These are phyloP conservation scores for Friedmanniomyces endolithicus DNA, from an alignment of 495 filamentous ascomycete species.

Conservation along the genomic window DNA sequence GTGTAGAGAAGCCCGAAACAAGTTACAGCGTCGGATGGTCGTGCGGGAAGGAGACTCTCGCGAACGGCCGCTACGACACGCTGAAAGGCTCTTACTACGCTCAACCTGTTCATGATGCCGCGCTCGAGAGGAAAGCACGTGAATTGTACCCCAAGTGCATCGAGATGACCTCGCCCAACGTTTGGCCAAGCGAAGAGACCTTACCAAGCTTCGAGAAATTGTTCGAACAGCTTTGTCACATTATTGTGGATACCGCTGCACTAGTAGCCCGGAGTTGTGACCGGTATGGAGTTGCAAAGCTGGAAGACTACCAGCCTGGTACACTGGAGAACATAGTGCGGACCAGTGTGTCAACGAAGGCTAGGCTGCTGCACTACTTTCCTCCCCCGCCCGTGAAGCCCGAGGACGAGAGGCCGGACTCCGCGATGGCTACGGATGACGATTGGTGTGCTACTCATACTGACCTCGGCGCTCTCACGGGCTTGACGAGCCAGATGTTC, in stretches of 20 bases:
- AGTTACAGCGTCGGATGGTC: conserved; percentile 62
- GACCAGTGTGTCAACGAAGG: conserved; percentile 79
- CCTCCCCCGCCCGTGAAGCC: conserved; percentile 35
- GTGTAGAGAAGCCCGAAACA: conserved; percentile 49
- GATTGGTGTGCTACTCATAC: conserved; percentile 95
- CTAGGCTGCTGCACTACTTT: conserved; percentile 87
- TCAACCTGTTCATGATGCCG: conserved; percentile 52
- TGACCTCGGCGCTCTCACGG: conserved; percentile 87
- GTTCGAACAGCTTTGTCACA: conserved; percentile 61
- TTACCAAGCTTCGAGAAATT: conserved; percentile 62
- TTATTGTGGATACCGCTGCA: conserved; percentile 81
- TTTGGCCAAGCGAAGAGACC: conserved; percentile 60
- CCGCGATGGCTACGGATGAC: conserved; percentile 38
- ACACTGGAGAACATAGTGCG: conserved; percentile 81
- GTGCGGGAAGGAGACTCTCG: conserved; percentile 86
- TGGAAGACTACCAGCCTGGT: conserved; percentile 56
- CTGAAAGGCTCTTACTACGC: conserved; percentile 87
- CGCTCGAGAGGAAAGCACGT: conserved; percentile 18
- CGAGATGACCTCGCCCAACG: conserved; percentile 60
- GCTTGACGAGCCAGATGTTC: conserved; percentile 91
- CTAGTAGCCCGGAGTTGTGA: conserved; percentile 84
- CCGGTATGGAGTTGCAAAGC: conserved; percentile 63
- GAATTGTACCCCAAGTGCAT: conserved; percentile 37
- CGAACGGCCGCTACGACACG: conserved; percentile 77
- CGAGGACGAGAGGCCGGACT: conserved; percentile 18